Conservation (phyloP, 441 rosid species). For the Mallotus japonicus region DNA sequence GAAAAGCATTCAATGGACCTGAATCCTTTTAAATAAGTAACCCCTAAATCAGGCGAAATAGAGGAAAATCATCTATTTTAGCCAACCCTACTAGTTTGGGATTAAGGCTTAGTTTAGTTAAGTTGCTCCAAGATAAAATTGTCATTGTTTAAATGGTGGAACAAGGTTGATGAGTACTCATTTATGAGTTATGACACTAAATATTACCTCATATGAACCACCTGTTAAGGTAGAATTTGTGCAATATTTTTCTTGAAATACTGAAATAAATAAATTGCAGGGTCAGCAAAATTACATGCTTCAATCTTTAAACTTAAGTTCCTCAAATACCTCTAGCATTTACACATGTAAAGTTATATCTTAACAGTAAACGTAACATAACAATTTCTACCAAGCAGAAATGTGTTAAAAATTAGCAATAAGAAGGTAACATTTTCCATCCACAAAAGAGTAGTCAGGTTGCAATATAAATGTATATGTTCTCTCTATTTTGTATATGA, state of each 20-base stretch:
- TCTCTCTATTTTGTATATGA: not conserved
- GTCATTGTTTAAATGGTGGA: too few relatives aligned
- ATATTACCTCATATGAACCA: not conserved
- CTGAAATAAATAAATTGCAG: not conserved
- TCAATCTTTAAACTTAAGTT: not conserved
- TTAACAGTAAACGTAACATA: not conserved
- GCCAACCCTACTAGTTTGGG: too few relatives aligned
- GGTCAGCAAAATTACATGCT: not conserved
- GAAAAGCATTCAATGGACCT: not conserved
- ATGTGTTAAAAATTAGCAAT: not conserved
- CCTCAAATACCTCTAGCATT: not conserved
- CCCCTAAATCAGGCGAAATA: not conserved
- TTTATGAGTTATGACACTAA: too few relatives aligned
- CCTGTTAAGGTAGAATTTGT: not conserved
- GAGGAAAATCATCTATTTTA: not conserved
- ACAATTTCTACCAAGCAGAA: not conserved
- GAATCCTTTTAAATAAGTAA: not conserved
- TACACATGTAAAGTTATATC: not conserved
- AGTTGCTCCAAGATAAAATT: too few relatives aligned
- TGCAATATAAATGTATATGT: not conserved
- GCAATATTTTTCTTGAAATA: not conserved
- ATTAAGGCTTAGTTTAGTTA: too few relatives aligned
- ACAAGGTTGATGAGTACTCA: too few relatives aligned
- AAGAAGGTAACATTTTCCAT: not conserved
- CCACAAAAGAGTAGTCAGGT: not conserved